Evolutionary conservation across 306 rosid genomes (phyloP).

Genomic region (Abrus precatorius): DNA sequence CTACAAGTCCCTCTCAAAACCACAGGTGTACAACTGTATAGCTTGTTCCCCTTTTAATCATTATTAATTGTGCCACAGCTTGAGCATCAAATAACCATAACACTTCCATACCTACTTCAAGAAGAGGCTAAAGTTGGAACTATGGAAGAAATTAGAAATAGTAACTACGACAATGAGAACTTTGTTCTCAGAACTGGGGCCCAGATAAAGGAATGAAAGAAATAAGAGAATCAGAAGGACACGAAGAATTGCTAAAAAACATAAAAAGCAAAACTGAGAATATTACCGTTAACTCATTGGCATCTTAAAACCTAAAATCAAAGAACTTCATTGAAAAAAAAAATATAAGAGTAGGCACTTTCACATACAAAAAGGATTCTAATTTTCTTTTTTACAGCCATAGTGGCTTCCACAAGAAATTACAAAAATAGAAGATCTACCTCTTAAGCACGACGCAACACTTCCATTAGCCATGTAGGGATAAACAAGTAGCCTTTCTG

Average conservation of each 20-base stretch:
- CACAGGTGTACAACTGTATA: background rate
- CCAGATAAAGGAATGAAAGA: background rate
- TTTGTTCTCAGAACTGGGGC: background rate
- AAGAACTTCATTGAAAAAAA: background rate
- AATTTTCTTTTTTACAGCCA: background rate
- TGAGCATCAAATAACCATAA: background rate
- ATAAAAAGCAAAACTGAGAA: background rate
- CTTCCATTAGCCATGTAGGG: constrained; percentile 99
- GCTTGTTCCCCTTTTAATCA: background rate
- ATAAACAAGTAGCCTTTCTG: constrained; percentile 96
- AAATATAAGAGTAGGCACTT: background rate
- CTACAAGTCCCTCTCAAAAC: background rate
- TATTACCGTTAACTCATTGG: background rate
- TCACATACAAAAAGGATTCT: background rate
- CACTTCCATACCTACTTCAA: background rate
- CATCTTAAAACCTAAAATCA: background rate
- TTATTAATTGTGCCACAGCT: background rate
- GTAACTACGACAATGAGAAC: background rate
- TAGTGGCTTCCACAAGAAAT: background rate
- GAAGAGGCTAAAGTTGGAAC: background rate
- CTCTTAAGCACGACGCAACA: constrained; percentile 98
- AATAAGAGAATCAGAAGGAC: background rate
- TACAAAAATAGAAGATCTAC: constrained; percentile 55
- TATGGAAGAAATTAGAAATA: background rate
- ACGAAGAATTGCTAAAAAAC: background rate